Base-by-base conservation (phyloP, 2,329 filamentous ascomycete genomes). In the Rhytidhysteron rufulum region DNA sequence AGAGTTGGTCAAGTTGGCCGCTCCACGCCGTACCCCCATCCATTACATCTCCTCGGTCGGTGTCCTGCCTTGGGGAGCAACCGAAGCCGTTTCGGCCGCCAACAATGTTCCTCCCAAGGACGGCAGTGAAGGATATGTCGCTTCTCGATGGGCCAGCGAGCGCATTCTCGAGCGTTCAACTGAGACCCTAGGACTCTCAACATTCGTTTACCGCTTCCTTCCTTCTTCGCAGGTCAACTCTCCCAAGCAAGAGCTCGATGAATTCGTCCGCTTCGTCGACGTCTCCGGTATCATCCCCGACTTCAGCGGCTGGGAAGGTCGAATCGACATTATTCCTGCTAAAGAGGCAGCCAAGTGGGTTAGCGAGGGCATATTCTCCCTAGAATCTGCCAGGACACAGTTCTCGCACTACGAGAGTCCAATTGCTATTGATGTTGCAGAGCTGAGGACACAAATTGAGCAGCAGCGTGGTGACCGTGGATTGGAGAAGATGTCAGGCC, bases 81-180 rank as follows among this genome's bases (percentile, higher is more conserved):
- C 40, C 17, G 37, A 43, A 32, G 33, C 32, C 29, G 33, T 36
- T 9, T 37, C 37, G 31, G 29, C 31, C 6, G 27, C 16, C 21
- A n/a, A n/a, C n/a, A 25, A 8, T 22, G 9, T 32, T 8, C 30
- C 30, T 16, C 30, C 9, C 30, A 8, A 8, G 9, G 9, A 8
- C 17, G 27, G 37, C 11, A 36, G 37, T 24, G 37, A 16, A 33
- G 41, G 41, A 22, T 43, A 43, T 27, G 21, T 43, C 31, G 36
- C 41, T 24, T 37, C 41, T 5, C 40, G 40, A 40, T 43, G 41
- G 41, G 41, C 37, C 7, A 33, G 15, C 6, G 41, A 43, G 33
- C 31, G 32, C 32, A 37, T 36, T n/a, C 41, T 43, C 30, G 32
- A 40, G 32, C 17, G 25, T n/a, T n/a, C n/a, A n/a, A n/a, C n/a